A percentile compares a stretch with the other conserved stretches of the same genome.
Evolutionary conservation across 805 yeast species (phyloP).

Genomic region (Candida golubevii): DNA sequence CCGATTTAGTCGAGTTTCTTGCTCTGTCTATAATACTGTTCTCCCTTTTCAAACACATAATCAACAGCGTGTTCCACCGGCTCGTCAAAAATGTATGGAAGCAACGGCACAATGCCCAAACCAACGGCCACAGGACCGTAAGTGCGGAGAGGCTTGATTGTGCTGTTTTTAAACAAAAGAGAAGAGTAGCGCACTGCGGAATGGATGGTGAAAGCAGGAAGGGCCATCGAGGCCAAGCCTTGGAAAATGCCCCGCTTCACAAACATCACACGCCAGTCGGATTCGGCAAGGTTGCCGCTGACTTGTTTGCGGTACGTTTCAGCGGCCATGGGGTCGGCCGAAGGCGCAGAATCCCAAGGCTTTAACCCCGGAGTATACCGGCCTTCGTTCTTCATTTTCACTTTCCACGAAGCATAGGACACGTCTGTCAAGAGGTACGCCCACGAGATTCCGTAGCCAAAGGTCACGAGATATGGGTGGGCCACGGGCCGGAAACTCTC

Average conservation of each 20-base stretch:
- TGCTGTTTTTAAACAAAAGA: conserved; percentile 51
- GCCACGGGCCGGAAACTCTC: conserved; percentile 84
- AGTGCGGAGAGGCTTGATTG: conserved; percentile 44
- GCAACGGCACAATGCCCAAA: conserved; percentile 66
- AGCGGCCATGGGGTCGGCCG: conserved; percentile 34
- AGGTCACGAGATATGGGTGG: conserved; percentile 57
- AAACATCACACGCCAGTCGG: conserved; percentile 65
- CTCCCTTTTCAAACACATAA: conserved; percentile 52
- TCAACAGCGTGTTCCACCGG: conserved; percentile 74
- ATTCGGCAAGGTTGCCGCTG: conserved; percentile 32
- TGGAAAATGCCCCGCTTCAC: conserved; percentile 77
- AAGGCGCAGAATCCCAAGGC: conserved; percentile 59
- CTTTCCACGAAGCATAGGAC: conserved; percentile 67
- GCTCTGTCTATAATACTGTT: conserved; percentile 10
- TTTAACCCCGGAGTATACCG: conserved; percentile 52
- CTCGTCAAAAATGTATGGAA: conserved; percentile 77
- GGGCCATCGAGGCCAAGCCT: conserved; percentile 78
- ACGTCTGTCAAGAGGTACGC: conserved; percentile 72
- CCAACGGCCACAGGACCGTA: conserved; percentile 83
- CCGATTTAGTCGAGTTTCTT: background rate
- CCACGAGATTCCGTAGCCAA: conserved; percentile 77
- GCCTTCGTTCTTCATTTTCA: conserved; percentile 62
- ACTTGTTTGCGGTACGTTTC: conserved; percentile 23
- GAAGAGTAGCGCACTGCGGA: conserved; percentile 70
- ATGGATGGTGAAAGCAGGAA: conserved; percentile 84